Conservation (phyloP, 345 rosid species). For the Bruguiera sexangula region DNA sequence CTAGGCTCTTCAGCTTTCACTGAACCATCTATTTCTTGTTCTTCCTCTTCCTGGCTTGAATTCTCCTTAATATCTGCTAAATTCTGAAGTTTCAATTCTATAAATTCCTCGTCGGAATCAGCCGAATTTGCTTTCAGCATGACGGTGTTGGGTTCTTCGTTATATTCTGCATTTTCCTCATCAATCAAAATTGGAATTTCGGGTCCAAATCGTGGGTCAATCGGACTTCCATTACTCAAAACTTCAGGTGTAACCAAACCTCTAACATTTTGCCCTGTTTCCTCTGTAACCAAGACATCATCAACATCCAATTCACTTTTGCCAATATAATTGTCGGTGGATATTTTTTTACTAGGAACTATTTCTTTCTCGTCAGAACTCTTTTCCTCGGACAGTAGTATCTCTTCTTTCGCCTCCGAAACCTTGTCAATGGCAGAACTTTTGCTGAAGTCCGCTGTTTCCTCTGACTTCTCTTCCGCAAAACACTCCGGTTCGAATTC, state of each 20-base stretch:
- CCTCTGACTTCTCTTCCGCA: conserved; percentile 1
- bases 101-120: conserved; percentile 47
- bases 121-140: background rate
- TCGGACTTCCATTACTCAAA: background rate
- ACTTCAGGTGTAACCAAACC: background rate
- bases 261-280: background rate
- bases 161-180: conserved; percentile 14
- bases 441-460: conserved; percentile 18
- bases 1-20: conserved; percentile 21
- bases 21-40: background rate
- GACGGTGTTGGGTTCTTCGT: conserved; percentile 9
- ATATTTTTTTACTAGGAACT: background rate
- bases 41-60: conserved; percentile 18
- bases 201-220: background rate
- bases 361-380: background rate
- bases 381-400: background rate
- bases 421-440: conserved; percentile 10
- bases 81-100: conserved; percentile 36
- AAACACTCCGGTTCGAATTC: conserved; percentile 2
- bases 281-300: background rate
- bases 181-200: conserved; percentile 16
- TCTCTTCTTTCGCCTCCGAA: conserved; percentile 8
- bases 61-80: conserved; percentile 13
- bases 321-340: background rate
- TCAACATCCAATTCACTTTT: background rate